A percentile compares a stretch with the other conserved stretches of the same genome.
phyloP scores from a whole-genome alignment of 192 early-diverging fungal genomes.

The Coemansia sp. region DNA sequence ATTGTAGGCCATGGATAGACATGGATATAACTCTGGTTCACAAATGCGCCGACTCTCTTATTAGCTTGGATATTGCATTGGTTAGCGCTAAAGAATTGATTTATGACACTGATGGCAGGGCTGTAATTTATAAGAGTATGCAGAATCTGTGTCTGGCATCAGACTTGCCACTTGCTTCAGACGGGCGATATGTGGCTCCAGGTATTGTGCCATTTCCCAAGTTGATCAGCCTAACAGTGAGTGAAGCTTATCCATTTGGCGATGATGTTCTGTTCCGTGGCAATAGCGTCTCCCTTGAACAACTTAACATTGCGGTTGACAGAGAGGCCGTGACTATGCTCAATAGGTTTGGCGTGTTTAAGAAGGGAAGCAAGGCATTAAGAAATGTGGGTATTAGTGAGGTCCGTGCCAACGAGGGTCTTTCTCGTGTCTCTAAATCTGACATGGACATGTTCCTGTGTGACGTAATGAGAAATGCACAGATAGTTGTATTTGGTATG shows the following conservation, averaged over 20 bases:
- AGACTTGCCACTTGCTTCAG: too few relatives aligned
- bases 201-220: conserved; percentile 1
- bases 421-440: background rate
- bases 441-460: background rate
- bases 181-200: background rate
- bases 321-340: background rate
- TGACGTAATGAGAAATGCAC: background rate
- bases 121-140: background rate
- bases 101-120: background rate
- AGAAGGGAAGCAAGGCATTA: background rate
- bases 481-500: background rate
- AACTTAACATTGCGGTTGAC: background rate
- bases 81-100: background rate
- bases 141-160: background rate
- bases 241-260: background rate
- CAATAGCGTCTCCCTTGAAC: background rate
- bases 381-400: background rate
- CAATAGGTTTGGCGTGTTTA: background rate
- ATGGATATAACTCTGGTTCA: background rate
- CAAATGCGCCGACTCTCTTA: background rate
- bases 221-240: background rate
- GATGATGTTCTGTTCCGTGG: conserved; percentile 13
- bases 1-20: background rate
- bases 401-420: background rate
- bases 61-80: background rate